Conservation (phyloP, 257 asterid species). For the Prunella vulgaris region DNA sequence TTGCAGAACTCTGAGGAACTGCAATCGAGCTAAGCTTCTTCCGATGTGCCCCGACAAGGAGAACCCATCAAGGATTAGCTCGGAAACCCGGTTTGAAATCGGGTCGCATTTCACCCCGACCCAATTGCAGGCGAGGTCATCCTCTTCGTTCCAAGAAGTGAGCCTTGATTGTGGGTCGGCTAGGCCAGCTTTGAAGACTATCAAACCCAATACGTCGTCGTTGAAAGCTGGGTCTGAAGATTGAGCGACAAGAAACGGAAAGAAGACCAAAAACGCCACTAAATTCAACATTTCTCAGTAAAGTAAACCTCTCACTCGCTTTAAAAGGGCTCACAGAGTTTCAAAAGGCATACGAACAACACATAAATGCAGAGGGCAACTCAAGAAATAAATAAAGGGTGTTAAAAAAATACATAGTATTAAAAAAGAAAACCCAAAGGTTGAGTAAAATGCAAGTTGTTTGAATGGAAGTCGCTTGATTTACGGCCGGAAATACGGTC, state of each 20-base stretch:
- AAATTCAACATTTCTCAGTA: conserved; percentile 21
- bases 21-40: conserved; percentile 48
- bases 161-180: conserved; percentile 59
- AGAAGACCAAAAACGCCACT: conserved; percentile 25
- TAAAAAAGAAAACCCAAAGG: background rate
- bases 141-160: conserved; percentile 76
- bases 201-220: conserved; percentile 82
- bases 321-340: background rate
- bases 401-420: background rate
- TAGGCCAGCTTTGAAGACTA: conserved; percentile 67
- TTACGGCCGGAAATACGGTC: conserved; percentile 11
- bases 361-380: background rate
- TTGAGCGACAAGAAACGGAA: conserved; percentile 25
- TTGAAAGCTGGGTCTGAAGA: conserved; percentile 58
- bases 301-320: background rate
- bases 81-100: conserved; percentile 51
- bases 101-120: conserved; percentile 61
- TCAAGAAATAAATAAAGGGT: background rate
- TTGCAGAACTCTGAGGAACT: conserved; percentile 43
- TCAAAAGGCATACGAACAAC: background rate
- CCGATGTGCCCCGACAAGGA: conserved; percentile 77
- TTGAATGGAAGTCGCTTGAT: background rate
- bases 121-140: conserved; percentile 64
- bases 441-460: conserved; percentile 1
- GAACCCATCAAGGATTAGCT: conserved; percentile 46